These are phyloP conservation scores for Phytophthora sojae DNA, from an alignment of 352 stramenopile species.

Conservation along the genomic window DNA sequence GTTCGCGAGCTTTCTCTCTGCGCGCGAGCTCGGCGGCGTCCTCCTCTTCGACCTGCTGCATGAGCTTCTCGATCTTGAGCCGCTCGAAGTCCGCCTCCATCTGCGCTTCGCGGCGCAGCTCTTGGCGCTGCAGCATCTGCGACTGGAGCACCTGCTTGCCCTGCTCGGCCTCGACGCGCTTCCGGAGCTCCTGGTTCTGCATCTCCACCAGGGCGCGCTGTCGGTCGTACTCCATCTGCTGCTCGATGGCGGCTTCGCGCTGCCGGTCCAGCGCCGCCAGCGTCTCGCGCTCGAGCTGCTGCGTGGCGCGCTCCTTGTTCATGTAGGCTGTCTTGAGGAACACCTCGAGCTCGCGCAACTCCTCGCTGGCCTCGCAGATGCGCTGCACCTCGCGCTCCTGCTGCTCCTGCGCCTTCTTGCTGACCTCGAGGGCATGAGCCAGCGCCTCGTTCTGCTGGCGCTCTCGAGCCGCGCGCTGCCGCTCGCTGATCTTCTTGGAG, in stretches of 20 bases:
- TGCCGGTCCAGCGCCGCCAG: constrained; percentile 73
- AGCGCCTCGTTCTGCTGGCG: constrained; percentile 80
- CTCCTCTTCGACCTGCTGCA: constrained; percentile 88
- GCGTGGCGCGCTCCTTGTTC: constrained; percentile 92
- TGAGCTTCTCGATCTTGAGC: constrained; percentile 86
- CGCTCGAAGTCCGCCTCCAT: constrained; percentile 80
- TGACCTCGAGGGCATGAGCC: constrained; percentile 72
- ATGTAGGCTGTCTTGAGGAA: constrained; percentile 94
- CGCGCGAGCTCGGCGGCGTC: constrained; percentile 80
- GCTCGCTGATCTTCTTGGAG: constrained; percentile 16
- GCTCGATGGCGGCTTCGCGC: constrained; percentile 89
- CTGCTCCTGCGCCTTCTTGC: constrained; percentile 69
- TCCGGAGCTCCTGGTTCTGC: constrained; percentile 63
- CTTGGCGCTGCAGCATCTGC: constrained; percentile 76
- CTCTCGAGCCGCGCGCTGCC: constrained; percentile 46
- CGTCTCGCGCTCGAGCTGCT: constrained; percentile 91
- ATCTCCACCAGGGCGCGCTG: constrained; percentile 80
- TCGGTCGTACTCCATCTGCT: constrained; percentile 94
- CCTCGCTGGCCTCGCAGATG: constrained; percentile 91
- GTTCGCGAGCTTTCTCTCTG: constrained; percentile 64
- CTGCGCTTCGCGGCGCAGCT: constrained; percentile 70
- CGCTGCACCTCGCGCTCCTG: constrained; percentile 89
- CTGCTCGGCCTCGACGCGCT: constrained; percentile 73
- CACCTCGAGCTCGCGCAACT: constrained; percentile 90
- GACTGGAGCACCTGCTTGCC: constrained; percentile 73